Base-by-base conservation (phyloP, 371 early-diverging fungal genomes). In the Massospora cicadina region DNA sequence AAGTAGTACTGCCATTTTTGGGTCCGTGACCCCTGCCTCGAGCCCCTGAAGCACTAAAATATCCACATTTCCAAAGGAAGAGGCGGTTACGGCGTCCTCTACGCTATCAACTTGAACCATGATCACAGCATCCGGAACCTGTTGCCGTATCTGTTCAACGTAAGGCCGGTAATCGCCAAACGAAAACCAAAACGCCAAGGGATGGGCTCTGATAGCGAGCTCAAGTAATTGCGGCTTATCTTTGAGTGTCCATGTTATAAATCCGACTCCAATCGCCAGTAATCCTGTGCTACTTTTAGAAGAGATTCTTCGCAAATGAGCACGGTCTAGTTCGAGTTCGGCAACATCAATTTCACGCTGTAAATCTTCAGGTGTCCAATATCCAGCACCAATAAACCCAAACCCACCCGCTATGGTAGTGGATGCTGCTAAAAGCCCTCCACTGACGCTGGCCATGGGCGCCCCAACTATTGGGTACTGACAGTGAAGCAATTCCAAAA, bases 1-100 rank as follows among this genome's bases (percentile, higher is more conserved):
- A 54, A 23, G 71, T 32, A 2, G 73, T 68, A 2, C 43, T 33
- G 10, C 66, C 65, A 13, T 69, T 55, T 43, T 69, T 69, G 10
- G 71, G 66, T 1, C 75, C 73, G 65, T 75, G 75, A 25, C 76
- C 76, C 76, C 76, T 2, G 74, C 62, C 53, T 75, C 76, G 10
- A 70, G 69, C 23, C 76, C 76, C 55, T 75, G 76, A 25, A 67
- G 55, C 1, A 75, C 72, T 28, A 75, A 69, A 1, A 71, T 72
- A 55, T 75, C 76, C 10, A 68, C 76, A 43, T 43, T 17, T 7
- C 65, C 57, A 3, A 70, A 56, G 7, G 66, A 25, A 28, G 70
- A 71, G 1, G 74, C 71, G 2, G 66, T 66, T 1, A 74, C n/a
- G 2, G 76, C 76, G 53, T 72, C 69, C 28, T 68, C 64, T 3